A percentile compares a stretch with the other conserved stretches of the same genome.
Conservation (phyloP, 225 moss, liverwort and hornwort species). For the Ulota crispa region DNA sequence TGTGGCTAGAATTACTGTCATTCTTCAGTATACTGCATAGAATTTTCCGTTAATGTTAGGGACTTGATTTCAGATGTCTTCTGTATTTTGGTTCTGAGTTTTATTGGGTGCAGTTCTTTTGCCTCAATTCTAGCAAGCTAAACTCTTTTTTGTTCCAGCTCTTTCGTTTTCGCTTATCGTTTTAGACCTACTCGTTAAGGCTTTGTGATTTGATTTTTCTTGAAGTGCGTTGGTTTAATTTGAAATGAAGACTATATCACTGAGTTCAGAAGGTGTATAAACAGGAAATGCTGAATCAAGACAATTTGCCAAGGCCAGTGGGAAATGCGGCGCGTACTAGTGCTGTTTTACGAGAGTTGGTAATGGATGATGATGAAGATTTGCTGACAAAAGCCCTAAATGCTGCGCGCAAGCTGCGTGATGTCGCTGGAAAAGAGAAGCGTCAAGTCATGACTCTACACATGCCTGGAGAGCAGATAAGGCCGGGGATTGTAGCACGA, state of each 20-base stretch:
- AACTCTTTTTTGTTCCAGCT: neutral
- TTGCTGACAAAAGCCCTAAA: slow-evolving; percentile 72
- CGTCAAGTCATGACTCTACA: slow-evolving; percentile 76
- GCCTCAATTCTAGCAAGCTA: slow-evolving; percentile 1
- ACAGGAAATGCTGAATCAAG: slow-evolving; percentile 33
- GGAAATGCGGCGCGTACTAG: slow-evolving; percentile 20
- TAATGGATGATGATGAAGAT: slow-evolving; percentile 66
- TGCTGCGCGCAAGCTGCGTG: slow-evolving; percentile 49
- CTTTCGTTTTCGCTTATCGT: neutral
- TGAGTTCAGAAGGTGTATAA: slow-evolving; percentile 17
- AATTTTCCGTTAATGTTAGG: neutral
- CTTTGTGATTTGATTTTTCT: neutral
- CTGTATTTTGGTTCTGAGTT: neutral
- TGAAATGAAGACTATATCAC: neutral
- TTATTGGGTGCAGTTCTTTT: neutral
- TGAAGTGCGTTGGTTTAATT: neutral
- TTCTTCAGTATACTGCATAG: neutral
- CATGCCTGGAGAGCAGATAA: slow-evolving; percentile 74
- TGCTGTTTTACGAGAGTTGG: slow-evolving; percentile 63
- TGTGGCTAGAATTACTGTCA: neutral
- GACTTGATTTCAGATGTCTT: neutral
- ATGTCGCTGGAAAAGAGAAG: slow-evolving; percentile 42
- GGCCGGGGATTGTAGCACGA: slow-evolving; percentile 31
- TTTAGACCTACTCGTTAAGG: neutral
- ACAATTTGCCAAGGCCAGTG: slow-evolving; percentile 17